phyloP scores from a whole-genome alignment of 148 eudicot species.

The Arbutus unedo region DNA sequence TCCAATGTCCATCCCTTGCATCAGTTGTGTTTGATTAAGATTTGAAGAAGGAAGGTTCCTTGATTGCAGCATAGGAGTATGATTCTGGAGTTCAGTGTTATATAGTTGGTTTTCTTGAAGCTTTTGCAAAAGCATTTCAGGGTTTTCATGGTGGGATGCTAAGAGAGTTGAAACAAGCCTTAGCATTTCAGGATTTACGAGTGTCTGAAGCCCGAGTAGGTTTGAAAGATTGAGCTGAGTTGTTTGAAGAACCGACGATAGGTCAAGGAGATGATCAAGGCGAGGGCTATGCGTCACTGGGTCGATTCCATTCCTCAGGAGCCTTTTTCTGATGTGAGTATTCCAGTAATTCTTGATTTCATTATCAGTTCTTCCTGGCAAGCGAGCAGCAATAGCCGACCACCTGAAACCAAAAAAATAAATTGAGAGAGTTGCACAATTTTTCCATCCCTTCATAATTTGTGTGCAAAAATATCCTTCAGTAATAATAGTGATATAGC shows the following conservation, averaged over 20 bases:
- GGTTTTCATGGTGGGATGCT: conserved; percentile 30
- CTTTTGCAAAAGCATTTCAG: conserved; percentile 18
- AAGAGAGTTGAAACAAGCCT: conserved; percentile 58
- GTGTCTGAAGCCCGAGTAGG: conserved; percentile 32
- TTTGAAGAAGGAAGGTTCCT: conserved; percentile 6
- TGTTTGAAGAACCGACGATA: conserved; percentile 54
- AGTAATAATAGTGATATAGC: background rate
- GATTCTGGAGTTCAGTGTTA: conserved; percentile 22
- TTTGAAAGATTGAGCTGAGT: conserved; percentile 49
- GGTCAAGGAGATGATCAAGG: conserved; percentile 75
- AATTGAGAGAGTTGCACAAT: background rate
- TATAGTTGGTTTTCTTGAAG: conserved; percentile 25
- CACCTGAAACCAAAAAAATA: conserved; percentile 42
- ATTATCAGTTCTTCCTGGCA: conserved; percentile 92
- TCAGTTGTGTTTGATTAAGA: conserved; percentile 39
- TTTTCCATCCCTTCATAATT: background rate
- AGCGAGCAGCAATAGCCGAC: conserved; percentile 90
- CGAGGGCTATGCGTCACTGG: conserved; percentile 95
- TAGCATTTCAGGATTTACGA: conserved; percentile 52
- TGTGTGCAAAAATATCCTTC: background rate
- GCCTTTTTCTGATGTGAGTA: conserved; percentile 80
- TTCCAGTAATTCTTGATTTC: conserved; percentile 98
- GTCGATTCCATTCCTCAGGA: conserved; percentile 87
- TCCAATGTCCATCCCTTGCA: conserved; percentile 35
- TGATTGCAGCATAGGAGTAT: conserved; percentile 13